Conservation (phyloP, 1,284 basidiomycete genomes). For the Naganishia cerealis region DNA sequence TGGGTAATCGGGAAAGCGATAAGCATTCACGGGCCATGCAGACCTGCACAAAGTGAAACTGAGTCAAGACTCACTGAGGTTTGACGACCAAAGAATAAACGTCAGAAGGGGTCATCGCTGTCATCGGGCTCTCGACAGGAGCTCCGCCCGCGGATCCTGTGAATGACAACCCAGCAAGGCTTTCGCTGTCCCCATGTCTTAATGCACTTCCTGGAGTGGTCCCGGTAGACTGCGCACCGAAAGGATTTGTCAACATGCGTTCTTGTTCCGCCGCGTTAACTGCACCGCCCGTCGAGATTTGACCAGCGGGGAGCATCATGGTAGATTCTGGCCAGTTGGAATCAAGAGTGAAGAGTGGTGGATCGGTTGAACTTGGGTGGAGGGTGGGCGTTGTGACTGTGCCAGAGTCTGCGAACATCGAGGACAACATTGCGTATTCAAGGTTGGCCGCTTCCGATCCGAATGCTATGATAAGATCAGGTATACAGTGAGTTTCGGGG, state of each 20-base stretch:
- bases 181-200: not conserved
- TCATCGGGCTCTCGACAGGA: slow-evolving; percentile 18
- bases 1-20: not conserved
- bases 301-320: not conserved
- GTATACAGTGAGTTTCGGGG: not conserved
- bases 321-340: slow-evolving; percentile 31
- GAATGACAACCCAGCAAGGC: not conserved
- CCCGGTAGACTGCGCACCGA: not conserved
- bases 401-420: slow-evolving; percentile 71
- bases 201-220: not conserved
- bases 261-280: not conserved
- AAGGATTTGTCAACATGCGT: not conserved
- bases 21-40: not conserved
- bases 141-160: slow-evolving; percentile 18
- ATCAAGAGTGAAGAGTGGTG: slow-evolving; percentile 32
- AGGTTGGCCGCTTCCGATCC: slow-evolving; percentile 83
- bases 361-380: slow-evolving; percentile 52
- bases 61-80: slow-evolving; percentile 60
- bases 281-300: not conserved
- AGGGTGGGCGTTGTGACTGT: slow-evolving; percentile 43
- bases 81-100: slow-evolving; percentile 60
- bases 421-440: slow-evolving; percentile 86
- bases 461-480: slow-evolving; percentile 56
- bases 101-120: slow-evolving; percentile 18
- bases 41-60: not conserved